phyloP scores from a whole-genome alignment of 176 grass and related monocot genomes.

The Carex myosuroides region DNA sequence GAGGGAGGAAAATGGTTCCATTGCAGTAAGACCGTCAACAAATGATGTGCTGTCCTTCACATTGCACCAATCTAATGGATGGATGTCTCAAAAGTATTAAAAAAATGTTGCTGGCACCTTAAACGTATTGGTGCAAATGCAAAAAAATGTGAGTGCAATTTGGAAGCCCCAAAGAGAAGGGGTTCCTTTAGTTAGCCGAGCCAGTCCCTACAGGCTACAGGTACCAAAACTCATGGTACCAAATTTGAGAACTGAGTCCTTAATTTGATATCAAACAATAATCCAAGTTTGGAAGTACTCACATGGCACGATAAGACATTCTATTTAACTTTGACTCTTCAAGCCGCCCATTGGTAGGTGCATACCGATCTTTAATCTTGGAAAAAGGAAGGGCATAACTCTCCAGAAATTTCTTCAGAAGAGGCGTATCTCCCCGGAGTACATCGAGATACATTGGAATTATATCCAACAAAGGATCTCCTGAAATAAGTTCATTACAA shows the following conservation, averaged over 20 bases:
- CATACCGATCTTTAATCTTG: slow-evolving; percentile 26
- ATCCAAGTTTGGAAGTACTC: slow-evolving; percentile 16
- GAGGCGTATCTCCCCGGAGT: slow-evolving; percentile 59
- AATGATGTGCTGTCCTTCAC: not conserved
- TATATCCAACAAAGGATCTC: slow-evolving; percentile 79
- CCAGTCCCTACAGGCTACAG: not conserved
- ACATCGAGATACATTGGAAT: slow-evolving; percentile 93
- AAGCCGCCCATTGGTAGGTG: slow-evolving; percentile 8
- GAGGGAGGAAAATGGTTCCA: not conserved
- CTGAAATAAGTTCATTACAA: slow-evolving; percentile 28
- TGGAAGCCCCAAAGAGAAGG: not conserved
- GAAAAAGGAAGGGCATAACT: slow-evolving; percentile 74
- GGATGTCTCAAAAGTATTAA: not conserved
- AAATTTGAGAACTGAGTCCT: not conserved
- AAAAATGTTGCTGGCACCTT: not conserved
- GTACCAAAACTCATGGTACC: not conserved
- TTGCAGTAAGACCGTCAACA: not conserved
- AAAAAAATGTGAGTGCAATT: not conserved
- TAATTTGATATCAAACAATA: not conserved
- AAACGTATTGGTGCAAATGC: not conserved
- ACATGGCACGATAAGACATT: slow-evolving; percentile 72
- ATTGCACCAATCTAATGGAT: not conserved
- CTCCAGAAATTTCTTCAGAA: slow-evolving; percentile 63
- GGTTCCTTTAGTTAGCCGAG: not conserved
- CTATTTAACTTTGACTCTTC: slow-evolving; percentile 55